phyloP scores from a whole-genome alignment of 139 green algal species.

The Chlamydomonas sphaeroides region DNA sequence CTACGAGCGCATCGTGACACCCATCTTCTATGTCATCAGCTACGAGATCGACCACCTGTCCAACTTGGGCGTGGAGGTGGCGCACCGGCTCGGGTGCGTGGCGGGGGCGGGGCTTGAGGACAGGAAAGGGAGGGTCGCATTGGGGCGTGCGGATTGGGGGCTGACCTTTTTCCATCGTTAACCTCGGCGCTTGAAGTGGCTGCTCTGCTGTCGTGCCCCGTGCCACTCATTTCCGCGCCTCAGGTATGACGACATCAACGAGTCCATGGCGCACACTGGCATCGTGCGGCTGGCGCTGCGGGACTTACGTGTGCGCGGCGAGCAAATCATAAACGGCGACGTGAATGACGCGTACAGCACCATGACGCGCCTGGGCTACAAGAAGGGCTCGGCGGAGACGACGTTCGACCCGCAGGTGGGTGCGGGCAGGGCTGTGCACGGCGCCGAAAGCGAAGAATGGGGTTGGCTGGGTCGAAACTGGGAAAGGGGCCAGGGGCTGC shows the following conservation, averaged over 20 bases:
- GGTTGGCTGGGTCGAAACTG: no score
- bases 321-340: slow-evolving; percentile 45
- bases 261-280: slow-evolving; percentile 41
- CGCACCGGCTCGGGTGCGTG: slow-evolving; percentile 50
- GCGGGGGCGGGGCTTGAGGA: not conserved
- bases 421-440: no score
- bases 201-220: no score
- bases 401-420: slow-evolving; percentile 48
- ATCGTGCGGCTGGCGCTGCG: slow-evolving; percentile 33
- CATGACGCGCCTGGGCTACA: slow-evolving; percentile 57
- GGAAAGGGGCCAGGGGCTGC: no score
- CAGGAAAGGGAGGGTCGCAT: not conserved
- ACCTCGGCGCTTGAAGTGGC: no score
- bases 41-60: slow-evolving; percentile 62
- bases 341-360: slow-evolving; percentile 51
- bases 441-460: no score
- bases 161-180: no score
- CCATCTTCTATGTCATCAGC: slow-evolving; percentile 60
- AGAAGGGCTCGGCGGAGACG: slow-evolving; percentile 16
- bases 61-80: slow-evolving; percentile 57
- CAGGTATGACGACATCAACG: slow-evolving; percentile 43
- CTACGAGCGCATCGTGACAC: slow-evolving; percentile 58
- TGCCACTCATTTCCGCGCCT: no score
- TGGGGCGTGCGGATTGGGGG: no score
- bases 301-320: slow-evolving; percentile 34